Evolutionary conservation across 2,329 filamentous ascomycete genomes (phyloP).

Genomic region (Fusarium napiforme): DNA sequence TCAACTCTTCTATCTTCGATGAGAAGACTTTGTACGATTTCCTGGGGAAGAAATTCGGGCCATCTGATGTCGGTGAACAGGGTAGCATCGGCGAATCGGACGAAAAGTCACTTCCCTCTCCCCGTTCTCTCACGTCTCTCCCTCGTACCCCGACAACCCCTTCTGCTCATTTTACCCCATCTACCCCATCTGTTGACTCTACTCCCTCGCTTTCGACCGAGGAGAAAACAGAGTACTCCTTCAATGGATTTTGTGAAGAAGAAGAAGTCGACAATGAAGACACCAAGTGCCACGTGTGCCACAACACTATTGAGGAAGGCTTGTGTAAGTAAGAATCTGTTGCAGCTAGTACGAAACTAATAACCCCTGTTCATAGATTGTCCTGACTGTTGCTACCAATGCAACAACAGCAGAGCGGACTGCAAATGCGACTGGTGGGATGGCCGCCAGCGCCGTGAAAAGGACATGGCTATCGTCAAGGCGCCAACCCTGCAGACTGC

Average conservation of each 20-base stretch:
- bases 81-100: not conserved
- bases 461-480: not conserved
- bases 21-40: not conserved
- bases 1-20: not conserved
- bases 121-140: not conserved
- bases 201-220: not conserved
- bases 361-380: not conserved
- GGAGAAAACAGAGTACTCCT: not conserved
- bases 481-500: not conserved
- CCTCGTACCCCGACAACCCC: not conserved
- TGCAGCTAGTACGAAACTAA: not conserved
- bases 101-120: not conserved
- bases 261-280: not conserved
- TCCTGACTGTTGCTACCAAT: conserved; percentile 16
- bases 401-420: not conserved
- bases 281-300: not conserved
- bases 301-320: not conserved
- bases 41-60: not conserved
- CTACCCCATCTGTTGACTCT: not conserved
- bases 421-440: conserved; percentile 14
- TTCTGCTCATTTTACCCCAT: not conserved
- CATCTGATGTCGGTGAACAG: not conserved
- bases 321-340: not conserved
- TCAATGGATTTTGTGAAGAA: not conserved
- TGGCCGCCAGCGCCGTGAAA: not conserved